Percentiles rank a stretch among this genome's conserved stretches.
These are phyloP conservation scores for Diaporthe vexans DNA, from an alignment of 2,329 filamentous ascomycete genomes.

Conservation along the genomic window DNA sequence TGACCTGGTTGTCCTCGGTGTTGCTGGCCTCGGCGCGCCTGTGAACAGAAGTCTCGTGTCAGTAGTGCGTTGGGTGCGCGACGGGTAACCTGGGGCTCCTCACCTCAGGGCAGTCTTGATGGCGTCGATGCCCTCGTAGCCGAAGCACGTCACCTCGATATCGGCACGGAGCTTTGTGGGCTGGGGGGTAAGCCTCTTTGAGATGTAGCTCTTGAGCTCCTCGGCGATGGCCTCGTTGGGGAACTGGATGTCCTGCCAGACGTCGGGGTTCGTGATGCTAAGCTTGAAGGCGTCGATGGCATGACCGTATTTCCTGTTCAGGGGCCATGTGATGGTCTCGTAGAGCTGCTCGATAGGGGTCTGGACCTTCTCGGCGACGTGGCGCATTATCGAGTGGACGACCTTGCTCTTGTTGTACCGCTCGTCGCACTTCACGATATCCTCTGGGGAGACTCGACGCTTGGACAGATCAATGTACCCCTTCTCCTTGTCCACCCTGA, in stretches of 20 bases:
- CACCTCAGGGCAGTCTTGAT: conserved; percentile 92
- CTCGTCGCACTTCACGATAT: conserved; percentile 98
- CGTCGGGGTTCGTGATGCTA: conserved; percentile 96
- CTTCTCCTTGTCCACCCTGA: conserved; percentile 99
- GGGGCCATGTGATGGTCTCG: conserved; percentile 93
- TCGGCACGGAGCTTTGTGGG: conserved; percentile 99
- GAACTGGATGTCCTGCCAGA: conserved; percentile 95
- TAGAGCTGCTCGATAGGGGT: conserved; percentile 96
- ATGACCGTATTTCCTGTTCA: conserved; percentile 98
- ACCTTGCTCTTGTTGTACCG: conserved; percentile 99
- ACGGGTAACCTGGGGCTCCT: background rate
- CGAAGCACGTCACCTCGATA: conserved; percentile 95
- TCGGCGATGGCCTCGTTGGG: conserved; percentile 86
- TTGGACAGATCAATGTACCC: conserved; percentile 98
- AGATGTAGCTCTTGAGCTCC: conserved; percentile 94
- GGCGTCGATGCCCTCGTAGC: conserved; percentile 98
- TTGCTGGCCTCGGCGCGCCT: conserved; percentile 88
- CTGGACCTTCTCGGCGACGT: conserved; percentile 93
- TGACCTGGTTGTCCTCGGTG: conserved; percentile 93
- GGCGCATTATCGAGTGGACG: conserved; percentile 98
- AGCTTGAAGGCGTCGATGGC: conserved; percentile 99
- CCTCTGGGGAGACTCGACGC: conserved; percentile 96
- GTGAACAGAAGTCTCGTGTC: background rate
- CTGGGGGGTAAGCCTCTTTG: conserved; percentile 96
- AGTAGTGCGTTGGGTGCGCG: background rate